Evolutionary conservation across 2,329 filamentous ascomycete genomes (phyloP), one percentile per base, ranked within the genome.

Genomic region (Anisogramma anomala): DNA sequence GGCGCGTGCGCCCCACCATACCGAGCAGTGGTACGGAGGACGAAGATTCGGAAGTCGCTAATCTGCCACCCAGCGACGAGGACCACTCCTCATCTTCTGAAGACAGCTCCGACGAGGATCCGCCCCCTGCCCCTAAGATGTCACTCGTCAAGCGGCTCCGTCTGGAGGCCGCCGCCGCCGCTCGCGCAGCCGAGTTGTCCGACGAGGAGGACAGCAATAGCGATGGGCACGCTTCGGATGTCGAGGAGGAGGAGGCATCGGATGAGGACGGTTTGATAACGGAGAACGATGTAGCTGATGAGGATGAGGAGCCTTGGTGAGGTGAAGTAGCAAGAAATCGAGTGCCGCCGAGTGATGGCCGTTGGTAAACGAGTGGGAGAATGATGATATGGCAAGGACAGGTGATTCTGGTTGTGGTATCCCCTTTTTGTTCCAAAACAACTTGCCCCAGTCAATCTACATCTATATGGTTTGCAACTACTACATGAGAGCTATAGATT

Each of bases 71-170:
- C 6, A 11, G 9, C 4, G 20, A 5, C 22, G 33, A 37, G 7
- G 10, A 32, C 9, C n/a, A 17, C 6, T 32, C 36, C 13, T 40
- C 37, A 1, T 28, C 38, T 3, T 34, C 31, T 15, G 38, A 34
- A 22, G 22, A 28, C 10, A 33, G 26, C 9, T 36, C 33, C 6
- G 45, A 45, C 7, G 45, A 45, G 8, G 36, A 32, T 5, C 27
- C 35, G 3, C 20, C 42, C 3, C 42, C 42, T 11, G 28, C 42
- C 3, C 44, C 38, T 19, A 31, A 39, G 4, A 14, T 39, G n/a
- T 47, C 45, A 3, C 45, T 47, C 7, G 42, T 39, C 6, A 33
- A 39, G 27, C 35, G 39, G 15, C 36, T 47, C 13, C 26, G 20
- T 11, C 35, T 44, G 37, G 45, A 47, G 34, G 25, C 38, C 17